Evolutionary conservation across 1,284 basidiomycete genomes (phyloP).

Genomic region (Ceratobasidium sp.): DNA sequence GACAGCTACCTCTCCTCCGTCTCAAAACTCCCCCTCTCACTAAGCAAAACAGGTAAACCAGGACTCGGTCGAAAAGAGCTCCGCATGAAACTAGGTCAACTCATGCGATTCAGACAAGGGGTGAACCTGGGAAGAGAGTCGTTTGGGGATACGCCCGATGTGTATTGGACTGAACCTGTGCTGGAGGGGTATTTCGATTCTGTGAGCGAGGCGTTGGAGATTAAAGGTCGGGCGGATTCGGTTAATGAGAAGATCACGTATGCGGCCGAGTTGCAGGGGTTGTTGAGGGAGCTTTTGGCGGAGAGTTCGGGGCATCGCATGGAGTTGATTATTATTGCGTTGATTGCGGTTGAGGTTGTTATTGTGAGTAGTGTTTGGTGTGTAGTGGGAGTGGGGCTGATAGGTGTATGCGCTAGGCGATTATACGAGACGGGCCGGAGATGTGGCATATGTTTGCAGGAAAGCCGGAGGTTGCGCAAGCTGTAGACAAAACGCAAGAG

Average conservation of each 20-base stretch:
- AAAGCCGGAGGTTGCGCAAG: conserved; percentile 14
- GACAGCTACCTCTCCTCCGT: conserved; percentile 87
- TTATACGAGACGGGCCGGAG: conserved; percentile 73
- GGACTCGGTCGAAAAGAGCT: conserved; percentile 82
- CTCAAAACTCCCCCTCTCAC: conserved; percentile 78
- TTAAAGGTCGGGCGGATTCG: conserved; percentile 80
- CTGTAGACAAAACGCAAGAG: neutral
- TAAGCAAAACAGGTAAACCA: conserved; percentile 84
- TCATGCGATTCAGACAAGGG: conserved; percentile 90
- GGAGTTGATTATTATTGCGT: conserved; percentile 91
- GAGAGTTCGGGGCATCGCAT: conserved; percentile 88
- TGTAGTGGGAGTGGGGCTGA: neutral
- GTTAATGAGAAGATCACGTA: conserved; percentile 95
- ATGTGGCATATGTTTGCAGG: conserved; percentile 68
- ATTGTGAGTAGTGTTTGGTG: conserved; percentile 71
- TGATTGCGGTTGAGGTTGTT: conserved; percentile 91
- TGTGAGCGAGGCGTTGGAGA: conserved; percentile 84
- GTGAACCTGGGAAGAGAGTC: conserved; percentile 90
- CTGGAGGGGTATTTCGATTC: conserved; percentile 91
- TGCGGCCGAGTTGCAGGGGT: conserved; percentile 79
- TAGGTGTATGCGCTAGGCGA: conserved; percentile 62
- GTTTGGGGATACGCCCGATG: conserved; percentile 88
- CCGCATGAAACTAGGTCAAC: conserved; percentile 88
- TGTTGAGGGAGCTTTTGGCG: conserved; percentile 46
- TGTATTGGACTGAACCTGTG: conserved; percentile 92